Percentiles rank a stretch among this genome's conserved stretches.
These are phyloP conservation scores for Ceratocystis cubensis DNA, from an alignment of 2,329 filamentous ascomycete genomes.

Conservation along the genomic window DNA sequence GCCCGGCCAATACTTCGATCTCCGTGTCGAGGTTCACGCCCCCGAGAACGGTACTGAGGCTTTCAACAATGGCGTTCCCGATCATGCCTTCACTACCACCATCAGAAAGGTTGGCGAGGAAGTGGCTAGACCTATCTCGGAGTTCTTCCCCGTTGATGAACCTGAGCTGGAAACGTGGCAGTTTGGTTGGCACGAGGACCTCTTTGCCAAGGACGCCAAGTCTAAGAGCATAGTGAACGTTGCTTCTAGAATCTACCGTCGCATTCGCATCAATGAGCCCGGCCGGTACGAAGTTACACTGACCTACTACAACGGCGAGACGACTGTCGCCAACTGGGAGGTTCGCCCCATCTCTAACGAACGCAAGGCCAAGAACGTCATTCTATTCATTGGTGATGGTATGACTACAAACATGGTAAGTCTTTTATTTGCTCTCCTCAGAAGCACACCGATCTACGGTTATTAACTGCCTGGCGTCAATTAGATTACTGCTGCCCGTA, in stretches of 20 bases:
- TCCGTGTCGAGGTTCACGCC: conserved; percentile 70
- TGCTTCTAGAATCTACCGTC: conserved; percentile 64
- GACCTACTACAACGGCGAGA: conserved; percentile 59
- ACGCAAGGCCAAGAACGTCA: conserved; percentile 71
- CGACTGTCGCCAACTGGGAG: conserved; percentile 61
- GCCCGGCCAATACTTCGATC: conserved; percentile 71
- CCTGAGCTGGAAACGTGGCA: conserved; percentile 67
- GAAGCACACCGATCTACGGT: too few relatives aligned
- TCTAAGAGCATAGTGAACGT: conserved; percentile 66
- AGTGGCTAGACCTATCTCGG: conserved; percentile 39
- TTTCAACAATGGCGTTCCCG: conserved; percentile 54
- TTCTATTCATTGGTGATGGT: conserved; percentile 67
- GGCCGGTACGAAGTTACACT: conserved; percentile 67
- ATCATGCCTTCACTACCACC: conserved; percentile 63
- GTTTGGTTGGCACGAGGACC: conserved; percentile 75
- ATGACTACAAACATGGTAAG: conserved; percentile 59
- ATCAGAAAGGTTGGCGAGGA: conserved; percentile 51
- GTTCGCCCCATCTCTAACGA: conserved; percentile 57
- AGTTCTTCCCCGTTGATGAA: conserved; percentile 57
- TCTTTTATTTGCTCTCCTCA: not conserved
- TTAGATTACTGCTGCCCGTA: conserved; percentile 59
- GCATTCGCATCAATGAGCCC: conserved; percentile 62
- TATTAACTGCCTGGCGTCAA: not conserved
- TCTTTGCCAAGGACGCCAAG: conserved; percentile 61
- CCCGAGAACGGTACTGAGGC: conserved; percentile 71